These are phyloP conservation scores for Clarkia xantiana DNA, from an alignment of 345 rosid genomes.

Conservation along the genomic window DNA sequence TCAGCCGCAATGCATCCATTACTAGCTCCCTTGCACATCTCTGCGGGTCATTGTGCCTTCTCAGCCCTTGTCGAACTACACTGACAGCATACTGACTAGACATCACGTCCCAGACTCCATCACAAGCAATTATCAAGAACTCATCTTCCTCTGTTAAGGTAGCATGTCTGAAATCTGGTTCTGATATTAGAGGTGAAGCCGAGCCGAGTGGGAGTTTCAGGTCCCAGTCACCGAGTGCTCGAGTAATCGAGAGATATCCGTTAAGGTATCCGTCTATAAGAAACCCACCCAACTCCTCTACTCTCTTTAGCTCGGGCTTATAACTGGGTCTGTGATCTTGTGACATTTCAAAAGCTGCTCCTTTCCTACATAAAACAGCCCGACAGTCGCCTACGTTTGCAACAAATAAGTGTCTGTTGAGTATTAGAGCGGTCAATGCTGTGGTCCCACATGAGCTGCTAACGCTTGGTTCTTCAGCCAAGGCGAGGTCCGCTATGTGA, in stretches of 20 bases:
- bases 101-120: slow-evolving; percentile 85
- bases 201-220: slow-evolving; percentile 52
- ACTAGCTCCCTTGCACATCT: slow-evolving; percentile 44
- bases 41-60: slow-evolving; percentile 43
- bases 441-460: slow-evolving; percentile 45
- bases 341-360: slow-evolving; percentile 62
- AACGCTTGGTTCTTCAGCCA: slow-evolving; percentile 32
- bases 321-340: slow-evolving; percentile 65
- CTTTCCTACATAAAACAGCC: slow-evolving; percentile 70
- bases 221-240: slow-evolving; percentile 91
- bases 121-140: slow-evolving; percentile 73
- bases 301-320: slow-evolving; percentile 50
- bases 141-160: slow-evolving; percentile 66
- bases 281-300: slow-evolving; percentile 43
- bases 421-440: slow-evolving; percentile 46
- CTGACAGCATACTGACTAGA: slow-evolving; percentile 63
- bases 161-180: slow-evolving; percentile 51
- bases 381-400: slow-evolving; percentile 89
- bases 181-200: slow-evolving; percentile 62
- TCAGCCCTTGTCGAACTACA: slow-evolving; percentile 47
- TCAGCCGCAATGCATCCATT: slow-evolving; percentile 36
- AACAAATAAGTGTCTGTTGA: slow-evolving; percentile 53
- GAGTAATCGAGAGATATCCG: slow-evolving; percentile 46
- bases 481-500: slow-evolving; percentile 38
- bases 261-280: slow-evolving; percentile 41